Percentiles rank a stretch among this genome's conserved stretches.
These are phyloP conservation scores for Yamadazyma nakazawae DNA, from an alignment of 805 yeast genomes.

Conservation along the genomic window DNA sequence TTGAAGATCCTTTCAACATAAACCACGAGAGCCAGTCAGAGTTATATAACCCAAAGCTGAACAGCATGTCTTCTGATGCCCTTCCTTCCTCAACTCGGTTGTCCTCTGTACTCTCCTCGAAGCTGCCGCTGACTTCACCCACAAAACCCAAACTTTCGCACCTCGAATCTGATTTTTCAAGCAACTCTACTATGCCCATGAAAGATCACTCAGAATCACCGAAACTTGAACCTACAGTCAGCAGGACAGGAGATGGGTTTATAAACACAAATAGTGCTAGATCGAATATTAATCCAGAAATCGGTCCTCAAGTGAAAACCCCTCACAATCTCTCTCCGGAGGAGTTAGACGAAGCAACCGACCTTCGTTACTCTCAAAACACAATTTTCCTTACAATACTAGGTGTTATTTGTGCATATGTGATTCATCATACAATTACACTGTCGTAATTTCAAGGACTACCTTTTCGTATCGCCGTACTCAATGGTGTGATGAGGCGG, in stretches of 20 bases:
- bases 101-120: background rate
- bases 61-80: background rate
- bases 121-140: background rate
- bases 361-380: constrained; percentile 7
- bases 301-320: constrained; percentile 1
- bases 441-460: background rate
- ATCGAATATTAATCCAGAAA: background rate
- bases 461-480: background rate
- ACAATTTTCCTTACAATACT: constrained; percentile 1
- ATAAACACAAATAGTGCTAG: background rate
- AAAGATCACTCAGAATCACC: background rate
- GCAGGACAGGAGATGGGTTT: background rate
- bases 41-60: background rate
- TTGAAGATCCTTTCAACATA: background rate
- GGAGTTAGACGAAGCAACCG: constrained; percentile 6
- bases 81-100: background rate
- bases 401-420: constrained; percentile 5
- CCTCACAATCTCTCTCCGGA: background rate
- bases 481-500: background rate
- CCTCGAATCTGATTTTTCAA: background rate
- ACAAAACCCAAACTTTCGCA: background rate
- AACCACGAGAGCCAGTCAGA: background rate
- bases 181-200: background rate
- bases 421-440: constrained; percentile 3
- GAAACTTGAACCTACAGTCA: background rate